A percentile compares a stretch with the other conserved stretches of the same genome.
phyloP scores from a whole-genome alignment of 2,329 filamentous ascomycete genomes.

The Fusarium begoniae region DNA sequence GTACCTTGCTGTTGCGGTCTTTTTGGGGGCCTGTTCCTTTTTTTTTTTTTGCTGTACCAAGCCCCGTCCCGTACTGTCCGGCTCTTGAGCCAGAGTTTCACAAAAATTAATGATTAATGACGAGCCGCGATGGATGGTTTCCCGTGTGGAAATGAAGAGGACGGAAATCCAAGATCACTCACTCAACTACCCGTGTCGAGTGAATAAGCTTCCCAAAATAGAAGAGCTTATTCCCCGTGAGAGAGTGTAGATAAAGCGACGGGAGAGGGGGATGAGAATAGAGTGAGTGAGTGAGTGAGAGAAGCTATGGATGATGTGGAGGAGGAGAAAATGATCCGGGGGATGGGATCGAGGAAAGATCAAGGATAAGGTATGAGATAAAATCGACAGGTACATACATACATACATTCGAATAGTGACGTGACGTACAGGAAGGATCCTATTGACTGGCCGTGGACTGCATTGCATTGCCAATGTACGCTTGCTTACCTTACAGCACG shows the following conservation, averaged over 20 bases:
- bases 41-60: neutral
- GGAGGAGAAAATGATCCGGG: slow-evolving; percentile 22
- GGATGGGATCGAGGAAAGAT: neutral
- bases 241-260: slow-evolving; percentile 1
- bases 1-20: slow-evolving; percentile 26
- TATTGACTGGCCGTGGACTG: neutral
- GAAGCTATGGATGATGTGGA: slow-evolving; percentile 5
- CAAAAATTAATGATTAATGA: slow-evolving; percentile 24
- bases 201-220: neutral
- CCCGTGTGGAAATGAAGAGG: slow-evolving; percentile 22
- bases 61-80: neutral
- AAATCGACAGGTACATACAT: slow-evolving; percentile 4
- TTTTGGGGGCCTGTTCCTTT: slow-evolving; percentile 7
- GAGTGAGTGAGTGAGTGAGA: neutral
- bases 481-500: neutral
- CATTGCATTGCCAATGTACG: neutral
- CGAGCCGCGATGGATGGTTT: slow-evolving; percentile 6
- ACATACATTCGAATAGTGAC: slow-evolving; percentile 8
- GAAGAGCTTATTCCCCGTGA: neutral
- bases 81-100: slow-evolving; percentile 24
- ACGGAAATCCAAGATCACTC: neutral
- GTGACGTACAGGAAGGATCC: slow-evolving; percentile 22
- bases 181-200: neutral
- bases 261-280: neutral
- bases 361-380: slow-evolving; percentile 8